Percentiles rank a stretch among this genome's conserved stretches.
Conservation (phyloP, 345 rosid species). For the Camelina hispida region DNA sequence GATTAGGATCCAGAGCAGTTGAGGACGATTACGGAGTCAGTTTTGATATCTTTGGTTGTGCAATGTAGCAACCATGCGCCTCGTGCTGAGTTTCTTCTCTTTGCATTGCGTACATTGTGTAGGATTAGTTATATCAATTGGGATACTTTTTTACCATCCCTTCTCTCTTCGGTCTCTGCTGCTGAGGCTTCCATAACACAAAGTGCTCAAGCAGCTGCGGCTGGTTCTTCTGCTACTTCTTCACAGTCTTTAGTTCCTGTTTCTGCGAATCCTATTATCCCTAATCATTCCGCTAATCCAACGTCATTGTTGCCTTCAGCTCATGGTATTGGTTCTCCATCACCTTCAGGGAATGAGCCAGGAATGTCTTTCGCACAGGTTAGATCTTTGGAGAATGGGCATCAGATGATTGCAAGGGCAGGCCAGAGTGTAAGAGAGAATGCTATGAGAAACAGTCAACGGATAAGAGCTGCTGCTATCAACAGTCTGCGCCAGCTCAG, state of each 20-base stretch:
- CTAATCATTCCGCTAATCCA: conserved; percentile 57
- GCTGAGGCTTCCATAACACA: conserved; percentile 70
- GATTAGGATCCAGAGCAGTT: conserved; percentile 82
- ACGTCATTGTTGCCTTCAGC: conserved; percentile 65
- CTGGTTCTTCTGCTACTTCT: conserved; percentile 61
- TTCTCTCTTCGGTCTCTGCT: conserved; percentile 82
- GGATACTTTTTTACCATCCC: conserved; percentile 83
- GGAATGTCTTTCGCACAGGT: conserved; percentile 51
- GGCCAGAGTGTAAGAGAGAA: conserved; percentile 58
- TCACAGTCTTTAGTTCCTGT: conserved; percentile 66
- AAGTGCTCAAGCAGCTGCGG: conserved; percentile 59
- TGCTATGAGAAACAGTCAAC: conserved; percentile 58
- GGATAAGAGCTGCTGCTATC: conserved; percentile 64
- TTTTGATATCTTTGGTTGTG: conserved; percentile 76
- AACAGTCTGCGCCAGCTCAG: conserved; percentile 83
- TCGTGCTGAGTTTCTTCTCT: conserved; percentile 89
- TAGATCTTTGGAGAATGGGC: conserved; percentile 64
- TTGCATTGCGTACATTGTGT: conserved; percentile 79
- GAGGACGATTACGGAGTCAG: conserved; percentile 79
- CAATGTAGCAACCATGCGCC: conserved; percentile 88
- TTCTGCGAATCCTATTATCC: conserved; percentile 48
- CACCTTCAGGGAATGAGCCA: conserved; percentile 68
- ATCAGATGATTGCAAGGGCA: conserved; percentile 53
- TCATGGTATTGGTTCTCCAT: conserved; percentile 86
- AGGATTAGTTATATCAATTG: conserved; percentile 80